Base-by-base conservation (phyloP, 2,329 filamentous ascomycete genomes). In the Apiospora pterosperma region DNA sequence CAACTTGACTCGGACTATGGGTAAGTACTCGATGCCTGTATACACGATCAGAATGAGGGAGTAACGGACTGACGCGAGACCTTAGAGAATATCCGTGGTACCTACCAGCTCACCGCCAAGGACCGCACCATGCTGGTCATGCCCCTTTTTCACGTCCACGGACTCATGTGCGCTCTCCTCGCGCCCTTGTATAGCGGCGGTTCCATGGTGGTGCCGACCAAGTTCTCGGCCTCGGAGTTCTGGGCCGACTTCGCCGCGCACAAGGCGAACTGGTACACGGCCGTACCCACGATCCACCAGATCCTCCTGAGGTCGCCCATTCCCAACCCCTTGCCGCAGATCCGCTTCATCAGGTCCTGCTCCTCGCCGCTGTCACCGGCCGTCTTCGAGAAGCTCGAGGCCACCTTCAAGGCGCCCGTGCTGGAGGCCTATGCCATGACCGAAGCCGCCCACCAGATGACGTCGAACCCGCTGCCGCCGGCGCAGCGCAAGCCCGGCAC, bases 371-470 rank as follows among this genome's bases (percentile, higher is more conserved):
- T 97, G 16, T 92, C 91, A 2, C 93, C 93, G 0, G 93, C 92
- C 67, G 88, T 88, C 61, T 94, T 96, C 79, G 84, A 92, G 67
- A 89, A 92, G 71, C 85, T 97, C 5, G 92, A 96, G 74, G 84
- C 87, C 71, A 84, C 88, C 0, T 92, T 93, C 76, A 83, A 88
- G 61, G 92, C 93, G 0, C 92, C 93, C 0, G 93, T 97, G 0
- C 84, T 97, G 21, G 93, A 96, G 79, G 93, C 93, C 11, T 96
- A 96, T 73, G 93, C 93, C 69, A 97, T 97, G 93, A 96, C 93
- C 44, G 93, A 96, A 80, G 93, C 92, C 7, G 88, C 93, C 5
- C 91, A 94, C 73, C 91, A 93, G 76, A 93, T 94, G 90, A 92
- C 91, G 1, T 92, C 90, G 31, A 91, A 90, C 79, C 89, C 88